These are phyloP conservation scores for Fragilaria radians DNA, from an alignment of 108 stramenopile genomes.

Conservation along the genomic window DNA sequence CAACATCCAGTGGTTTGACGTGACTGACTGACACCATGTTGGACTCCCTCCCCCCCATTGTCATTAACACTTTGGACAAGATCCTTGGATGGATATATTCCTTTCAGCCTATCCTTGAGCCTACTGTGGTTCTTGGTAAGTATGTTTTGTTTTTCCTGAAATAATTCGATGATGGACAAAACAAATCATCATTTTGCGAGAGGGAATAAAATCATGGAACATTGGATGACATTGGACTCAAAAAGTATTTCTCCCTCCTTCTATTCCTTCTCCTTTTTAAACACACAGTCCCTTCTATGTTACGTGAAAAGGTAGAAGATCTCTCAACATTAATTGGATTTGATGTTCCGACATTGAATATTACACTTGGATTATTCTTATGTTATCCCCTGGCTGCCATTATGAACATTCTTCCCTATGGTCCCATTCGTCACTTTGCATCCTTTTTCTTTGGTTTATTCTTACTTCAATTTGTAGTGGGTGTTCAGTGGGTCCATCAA, in stretches of 20 bases:
- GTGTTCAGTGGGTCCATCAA: constrained; percentile 95
- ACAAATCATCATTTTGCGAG: neutral
- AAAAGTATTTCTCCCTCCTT: neutral
- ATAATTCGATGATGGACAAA: neutral
- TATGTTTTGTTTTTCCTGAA: constrained; percentile 6
- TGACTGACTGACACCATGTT: too few relatives aligned
- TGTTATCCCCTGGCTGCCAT: constrained; percentile 89
- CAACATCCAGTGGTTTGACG: too few relatives aligned
- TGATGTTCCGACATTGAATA: constrained; percentile 82
- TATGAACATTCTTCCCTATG: constrained; percentile 75
- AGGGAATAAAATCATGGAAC: neutral
- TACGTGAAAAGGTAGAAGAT: constrained; percentile 44
- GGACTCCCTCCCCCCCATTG: neutral
- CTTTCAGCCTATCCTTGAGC: constrained; percentile 54
- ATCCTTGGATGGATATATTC: constrained; percentile 63
- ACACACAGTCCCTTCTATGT: constrained; percentile 61
- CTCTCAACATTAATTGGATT: constrained; percentile 73
- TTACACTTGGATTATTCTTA: constrained; percentile 76
- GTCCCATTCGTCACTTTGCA: constrained; percentile 77
- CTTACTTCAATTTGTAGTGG: constrained; percentile 84
- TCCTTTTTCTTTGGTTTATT: constrained; percentile 87
- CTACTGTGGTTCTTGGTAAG: constrained; percentile 82
- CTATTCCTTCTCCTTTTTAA: constrained; percentile 1
- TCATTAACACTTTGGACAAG: constrained; percentile 33
- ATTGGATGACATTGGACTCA: neutral